Conservation (phyloP, 495 filamentous ascomycete species). For the Penicillium malachiteum region DNA sequence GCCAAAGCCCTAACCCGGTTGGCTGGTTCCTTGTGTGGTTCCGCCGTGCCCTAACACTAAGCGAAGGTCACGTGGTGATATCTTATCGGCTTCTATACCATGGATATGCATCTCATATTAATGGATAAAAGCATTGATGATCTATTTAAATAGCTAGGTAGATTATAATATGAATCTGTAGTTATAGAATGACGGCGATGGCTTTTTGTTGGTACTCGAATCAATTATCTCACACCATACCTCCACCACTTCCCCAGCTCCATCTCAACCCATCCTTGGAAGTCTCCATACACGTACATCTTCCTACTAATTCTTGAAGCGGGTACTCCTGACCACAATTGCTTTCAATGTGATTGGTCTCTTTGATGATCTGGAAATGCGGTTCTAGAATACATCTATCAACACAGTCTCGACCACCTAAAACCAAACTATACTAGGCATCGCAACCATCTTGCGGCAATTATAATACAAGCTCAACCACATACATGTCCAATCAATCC, state of each 20-base stretch:
- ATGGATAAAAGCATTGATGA: not conserved
- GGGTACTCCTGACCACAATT: not conserved
- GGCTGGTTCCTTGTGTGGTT: constrained; percentile 38
- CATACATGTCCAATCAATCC: not conserved
- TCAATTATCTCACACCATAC: not conserved
- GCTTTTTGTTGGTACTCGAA: not conserved
- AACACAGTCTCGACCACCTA: not conserved
- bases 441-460: not conserved
- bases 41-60: constrained; percentile 41
- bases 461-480: constrained; percentile 12
- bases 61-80: constrained; percentile 32
- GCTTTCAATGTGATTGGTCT: not conserved
- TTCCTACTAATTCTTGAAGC: no score
- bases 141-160: no score
- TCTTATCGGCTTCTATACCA: constrained; percentile 4
- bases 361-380: not conserved
- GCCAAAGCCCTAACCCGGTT: constrained; percentile 43
- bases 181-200: no score
- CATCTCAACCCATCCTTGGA: not conserved
- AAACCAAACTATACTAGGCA: not conserved
- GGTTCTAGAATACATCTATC: not conserved
- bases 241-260: not conserved
- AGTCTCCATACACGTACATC: not conserved
- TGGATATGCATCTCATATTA: not conserved
- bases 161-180: no score